Evolutionary conservation across 148 eudicot genomes (phyloP), one percentile per base, ranked within the genome.

Genomic region (Rhododendron williamsianum): DNA sequence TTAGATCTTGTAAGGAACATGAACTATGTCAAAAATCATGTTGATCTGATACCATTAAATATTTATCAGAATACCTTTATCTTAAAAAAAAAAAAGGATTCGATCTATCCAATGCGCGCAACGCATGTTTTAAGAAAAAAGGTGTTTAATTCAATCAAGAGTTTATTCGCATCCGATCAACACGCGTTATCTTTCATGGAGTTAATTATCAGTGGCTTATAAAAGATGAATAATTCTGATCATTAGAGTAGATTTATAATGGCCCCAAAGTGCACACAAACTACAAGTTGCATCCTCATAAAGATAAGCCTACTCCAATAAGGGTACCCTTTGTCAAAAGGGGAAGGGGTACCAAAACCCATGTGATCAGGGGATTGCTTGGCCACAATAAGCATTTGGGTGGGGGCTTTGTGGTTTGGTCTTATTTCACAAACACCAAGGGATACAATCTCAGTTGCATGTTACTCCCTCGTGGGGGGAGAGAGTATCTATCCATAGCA

Each of bases 401-500:
- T 52, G 82, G 65, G 82, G 45, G 9, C 36, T 52, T 15, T 15
- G 35, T 49, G 16, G 21, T 58, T 54, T 87, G 67, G 45, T 35
- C 43, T 30, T 35, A 35, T 33, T 63, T 52, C 82, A 35, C 46
- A 52, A 80, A 35, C n/a, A 80, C 36, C 45, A 54, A 71, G 0
- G 67, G 27, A 33, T 52, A 80, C 65, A 80, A 80, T 52, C 65
- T 38, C 69, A 7, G 7, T 30, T 80, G 82, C 82, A 80, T 80
- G 82, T 80, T 80, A 80, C 82, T 80, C 69, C 82, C 67, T 80
- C 82, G 82, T 80, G 82, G 82, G 69, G 82, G 45, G 9, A 19
- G 46, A 33, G 11, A 35, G 18, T 35, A 35, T 76, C 23, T 58
- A 58, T 58, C n/a, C 0, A 19, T 19, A 58, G n/a, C 18, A 16